These are phyloP conservation scores for Prunus campanulata DNA, from an alignment of 306 rosid species.

Conservation along the genomic window DNA sequence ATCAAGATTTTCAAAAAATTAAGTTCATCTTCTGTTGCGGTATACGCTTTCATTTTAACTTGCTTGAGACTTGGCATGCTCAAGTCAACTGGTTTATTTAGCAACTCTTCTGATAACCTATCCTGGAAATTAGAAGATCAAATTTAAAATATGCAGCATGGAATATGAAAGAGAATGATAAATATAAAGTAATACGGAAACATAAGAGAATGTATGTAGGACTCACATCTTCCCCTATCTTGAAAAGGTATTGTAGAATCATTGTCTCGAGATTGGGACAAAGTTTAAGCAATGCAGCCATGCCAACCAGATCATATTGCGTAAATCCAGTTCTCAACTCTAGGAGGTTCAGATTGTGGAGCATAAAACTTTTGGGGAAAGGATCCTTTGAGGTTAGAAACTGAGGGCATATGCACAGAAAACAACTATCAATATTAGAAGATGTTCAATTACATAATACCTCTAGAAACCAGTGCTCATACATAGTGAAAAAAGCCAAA, in stretches of 20 bases:
- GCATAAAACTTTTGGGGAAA: not conserved
- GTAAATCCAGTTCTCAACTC: not conserved
- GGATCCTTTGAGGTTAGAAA: constrained; percentile 1
- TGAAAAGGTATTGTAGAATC: not conserved
- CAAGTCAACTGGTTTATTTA: not conserved
- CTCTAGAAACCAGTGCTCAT: not conserved
- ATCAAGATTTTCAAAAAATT: constrained; percentile 3
- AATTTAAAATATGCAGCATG: not conserved
- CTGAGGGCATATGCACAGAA: not conserved
- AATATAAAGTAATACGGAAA: not conserved
- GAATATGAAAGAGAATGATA: not conserved
- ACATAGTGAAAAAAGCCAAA: not conserved
- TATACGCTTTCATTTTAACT: not conserved
- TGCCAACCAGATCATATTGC: constrained; percentile 10
- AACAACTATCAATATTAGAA: not conserved
- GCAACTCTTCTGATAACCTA: not conserved
- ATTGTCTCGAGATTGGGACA: not conserved
- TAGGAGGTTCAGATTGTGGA: not conserved
- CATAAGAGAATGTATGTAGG: not conserved
- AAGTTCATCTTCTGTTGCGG: not conserved
- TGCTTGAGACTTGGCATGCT: constrained; percentile 12
- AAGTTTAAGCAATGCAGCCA: constrained; percentile 14
- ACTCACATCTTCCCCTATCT: constrained; percentile 10
- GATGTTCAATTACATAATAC: too few species aligned
- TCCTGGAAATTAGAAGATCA: not conserved